A percentile compares a stretch with the other conserved stretches of the same genome.
Evolutionary conservation across 805 yeast genomes (phyloP).

Genomic region (Suhomyces emberorum): DNA sequence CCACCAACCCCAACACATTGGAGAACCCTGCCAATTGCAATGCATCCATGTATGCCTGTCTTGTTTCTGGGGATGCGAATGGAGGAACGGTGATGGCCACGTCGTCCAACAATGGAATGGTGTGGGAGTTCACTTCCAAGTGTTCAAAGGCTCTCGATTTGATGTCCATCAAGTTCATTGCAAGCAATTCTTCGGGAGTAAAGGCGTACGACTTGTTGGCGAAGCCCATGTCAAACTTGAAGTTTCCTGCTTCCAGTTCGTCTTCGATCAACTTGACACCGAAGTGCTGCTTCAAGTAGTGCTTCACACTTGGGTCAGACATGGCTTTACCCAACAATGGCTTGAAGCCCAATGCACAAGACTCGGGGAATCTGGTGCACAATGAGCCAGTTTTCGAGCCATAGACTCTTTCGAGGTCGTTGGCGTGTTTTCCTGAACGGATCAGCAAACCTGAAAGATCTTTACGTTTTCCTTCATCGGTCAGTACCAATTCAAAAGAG

Average conservation of each 20-base stretch:
- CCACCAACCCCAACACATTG: slow-evolving; percentile 64
- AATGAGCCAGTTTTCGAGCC: slow-evolving; percentile 74
- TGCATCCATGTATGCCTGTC: slow-evolving; percentile 70
- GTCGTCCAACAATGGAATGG: slow-evolving; percentile 52
- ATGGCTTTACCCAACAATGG: slow-evolving; percentile 62
- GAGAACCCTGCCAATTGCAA: slow-evolving; percentile 63
- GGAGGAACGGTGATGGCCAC: slow-evolving; percentile 79
- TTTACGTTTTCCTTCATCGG: slow-evolving; percentile 89
- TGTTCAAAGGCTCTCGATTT: slow-evolving; percentile 60
- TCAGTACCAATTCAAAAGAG: slow-evolving; percentile 80
- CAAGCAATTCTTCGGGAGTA: slow-evolving; percentile 73
- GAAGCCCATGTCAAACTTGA: slow-evolving; percentile 52
- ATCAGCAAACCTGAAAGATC: slow-evolving; percentile 78
- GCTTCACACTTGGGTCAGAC: slow-evolving; percentile 44
- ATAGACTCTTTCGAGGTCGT: slow-evolving; percentile 60
- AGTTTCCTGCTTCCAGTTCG: slow-evolving; percentile 41
- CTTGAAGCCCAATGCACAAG: slow-evolving; percentile 66
- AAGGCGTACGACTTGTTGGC: slow-evolving; percentile 28
- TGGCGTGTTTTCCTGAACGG: slow-evolving; percentile 26
- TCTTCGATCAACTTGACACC: slow-evolving; percentile 50
- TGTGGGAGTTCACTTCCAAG: slow-evolving; percentile 33
- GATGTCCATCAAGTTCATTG: slow-evolving; percentile 74
- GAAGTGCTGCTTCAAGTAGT: slow-evolving; percentile 55
- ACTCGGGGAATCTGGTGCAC: slow-evolving; percentile 69
- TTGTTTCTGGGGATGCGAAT: slow-evolving; percentile 58